Conservation (phyloP, 2,329 filamentous ascomycete genomes). For the Shiraia bambusicola region DNA sequence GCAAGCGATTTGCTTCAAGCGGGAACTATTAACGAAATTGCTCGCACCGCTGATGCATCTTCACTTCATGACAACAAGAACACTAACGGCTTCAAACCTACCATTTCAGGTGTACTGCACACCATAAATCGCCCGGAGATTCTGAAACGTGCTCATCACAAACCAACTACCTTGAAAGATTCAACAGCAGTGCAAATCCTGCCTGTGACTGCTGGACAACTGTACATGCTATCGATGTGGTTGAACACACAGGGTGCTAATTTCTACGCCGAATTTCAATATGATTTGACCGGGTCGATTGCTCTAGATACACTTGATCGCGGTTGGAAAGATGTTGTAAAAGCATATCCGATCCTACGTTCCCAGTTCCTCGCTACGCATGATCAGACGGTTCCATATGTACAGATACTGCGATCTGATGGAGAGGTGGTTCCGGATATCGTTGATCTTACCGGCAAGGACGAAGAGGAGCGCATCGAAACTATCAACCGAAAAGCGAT, state of each 20-base stretch:
- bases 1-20: slow-evolving; percentile 72
- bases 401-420: slow-evolving; percentile 61
- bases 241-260: slow-evolving; percentile 64
- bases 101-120: slow-evolving; percentile 29
- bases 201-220: slow-evolving; percentile 74
- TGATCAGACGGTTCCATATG: slow-evolving; percentile 52
- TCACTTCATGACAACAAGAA: slow-evolving; percentile 1
- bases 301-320: slow-evolving; percentile 48
- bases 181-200: slow-evolving; percentile 59
- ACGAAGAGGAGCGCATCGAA: slow-evolving; percentile 7
- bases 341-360: slow-evolving; percentile 64
- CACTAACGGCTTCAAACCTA: not conserved
- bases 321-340: slow-evolving; percentile 64
- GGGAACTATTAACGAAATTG: slow-evolving; percentile 66
- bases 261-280: slow-evolving; percentile 75
- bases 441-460: slow-evolving; percentile 20
- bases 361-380: slow-evolving; percentile 63
- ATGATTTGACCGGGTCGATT: slow-evolving; percentile 51
- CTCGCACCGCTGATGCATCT: slow-evolving; percentile 37
- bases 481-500: not conserved
- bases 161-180: slow-evolving; percentile 41
- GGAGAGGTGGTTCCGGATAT: slow-evolving; percentile 41
- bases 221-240: slow-evolving; percentile 79
- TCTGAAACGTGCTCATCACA: slow-evolving; percentile 33
- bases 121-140: slow-evolving; percentile 46